Base-by-base conservation (phyloP, 176 grass and related monocot species). In the Musa beccarii region DNA sequence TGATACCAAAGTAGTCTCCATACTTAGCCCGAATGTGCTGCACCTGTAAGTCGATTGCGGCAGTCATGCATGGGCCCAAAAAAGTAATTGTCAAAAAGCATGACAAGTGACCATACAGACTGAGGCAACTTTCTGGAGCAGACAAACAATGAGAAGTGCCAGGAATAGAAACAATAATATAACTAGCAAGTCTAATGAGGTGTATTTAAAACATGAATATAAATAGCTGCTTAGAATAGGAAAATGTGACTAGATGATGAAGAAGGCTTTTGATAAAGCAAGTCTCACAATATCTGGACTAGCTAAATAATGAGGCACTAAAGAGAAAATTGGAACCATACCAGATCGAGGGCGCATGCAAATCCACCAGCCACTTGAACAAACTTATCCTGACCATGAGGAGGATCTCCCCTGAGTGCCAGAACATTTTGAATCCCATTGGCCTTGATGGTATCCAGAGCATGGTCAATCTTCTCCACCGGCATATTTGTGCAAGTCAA, bases 401-500 rank as follows among this genome's bases (percentile, higher is more conserved):
- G 92, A 82, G 88, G 92, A 59, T 96, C 92, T 50, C 92, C 92
- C 82, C 92, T 81, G 49, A 96, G 89, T 68, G 92, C 92, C 65
- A 96, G 73, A 87, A 96, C 88, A 91, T 96, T 96, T 86, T 96
- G 92, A 86, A 96, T 96, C 75, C 88, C 92, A 81, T 96, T 89
- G 28, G 74, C 51, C 72, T 90, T 91, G 64, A 91, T 90, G 73
- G 92, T 91, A 64, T 89, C 69, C 75, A 96, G 84, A 72, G 88
- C 92, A 84, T 85, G 82, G 54, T 96, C 86, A 29, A 96, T 96
- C 78, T 96, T 90, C 83, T 96, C 92, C 51, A 96, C 76, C 49
- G 86, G 92, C 92, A 96, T 96, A 76, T 96, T 96, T 61, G 88
- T 96, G 77, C 92, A 96, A 80, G 92, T 96, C 79, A 96, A 81